Percentiles rank a stretch among this genome's conserved stretches.
These are phyloP conservation scores for Xylaria sp. DNA, from an alignment of 2,329 filamentous ascomycete species.

Conservation along the genomic window DNA sequence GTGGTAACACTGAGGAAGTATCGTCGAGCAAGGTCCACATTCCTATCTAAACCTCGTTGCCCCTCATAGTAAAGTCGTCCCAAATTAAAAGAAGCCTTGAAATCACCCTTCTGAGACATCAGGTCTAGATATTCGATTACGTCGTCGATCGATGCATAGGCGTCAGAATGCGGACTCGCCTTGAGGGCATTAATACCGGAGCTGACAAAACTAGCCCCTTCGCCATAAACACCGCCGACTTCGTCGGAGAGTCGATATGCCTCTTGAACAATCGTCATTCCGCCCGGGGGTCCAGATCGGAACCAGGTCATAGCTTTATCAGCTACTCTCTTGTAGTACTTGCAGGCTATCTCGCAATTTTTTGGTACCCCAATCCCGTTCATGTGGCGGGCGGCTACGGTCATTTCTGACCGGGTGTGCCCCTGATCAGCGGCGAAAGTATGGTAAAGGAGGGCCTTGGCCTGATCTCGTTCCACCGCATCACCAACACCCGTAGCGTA, in stretches of 20 bases:
- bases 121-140: constrained; percentile 94
- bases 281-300: constrained; percentile 89
- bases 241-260: constrained; percentile 91
- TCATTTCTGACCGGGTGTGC: constrained; percentile 91
- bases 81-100: constrained; percentile 86
- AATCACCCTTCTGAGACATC: constrained; percentile 88
- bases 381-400: constrained; percentile 86
- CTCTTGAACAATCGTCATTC: constrained; percentile 79
- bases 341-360: constrained; percentile 84
- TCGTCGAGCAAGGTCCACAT: constrained; percentile 77
- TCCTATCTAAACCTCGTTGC: constrained; percentile 76
- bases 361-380: constrained; percentile 85
- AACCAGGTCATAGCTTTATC: constrained; percentile 93
- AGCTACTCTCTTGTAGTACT: constrained; percentile 92
- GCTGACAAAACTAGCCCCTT: constrained; percentile 91
- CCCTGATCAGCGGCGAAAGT: constrained; percentile 90
- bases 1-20: constrained; percentile 85
- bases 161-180: constrained; percentile 78
- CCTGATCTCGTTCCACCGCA: constrained; percentile 85
- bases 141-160: constrained; percentile 89
- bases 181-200: constrained; percentile 84
- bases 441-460: constrained; percentile 91
- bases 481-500: constrained; percentile 92
- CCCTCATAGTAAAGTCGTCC: constrained; percentile 92
- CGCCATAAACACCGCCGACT: constrained; percentile 90